These are phyloP conservation scores for Dactylonectria macrodidyma DNA, from an alignment of 2,329 filamentous ascomycete species.

Conservation along the genomic window DNA sequence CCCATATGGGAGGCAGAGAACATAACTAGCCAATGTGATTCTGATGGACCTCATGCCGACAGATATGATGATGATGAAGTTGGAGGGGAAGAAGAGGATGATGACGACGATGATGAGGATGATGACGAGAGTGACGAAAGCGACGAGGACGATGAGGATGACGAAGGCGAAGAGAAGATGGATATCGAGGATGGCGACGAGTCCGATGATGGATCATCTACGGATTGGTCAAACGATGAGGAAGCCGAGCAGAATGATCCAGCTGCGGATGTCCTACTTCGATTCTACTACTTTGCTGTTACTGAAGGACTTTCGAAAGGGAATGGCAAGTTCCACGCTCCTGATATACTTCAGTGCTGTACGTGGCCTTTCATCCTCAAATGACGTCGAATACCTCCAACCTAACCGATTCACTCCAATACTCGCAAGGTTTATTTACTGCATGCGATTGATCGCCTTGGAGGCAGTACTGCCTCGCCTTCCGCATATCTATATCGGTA, in stretches of 20 bases:
- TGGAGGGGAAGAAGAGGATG: background rate
- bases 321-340: constrained; percentile 13
- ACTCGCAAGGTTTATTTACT: constrained; percentile 17
- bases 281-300: constrained; percentile 4
- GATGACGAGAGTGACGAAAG: background rate
- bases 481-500: constrained; percentile 1
- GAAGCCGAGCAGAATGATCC: background rate
- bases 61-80: too few relatives aligned
- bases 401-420: constrained; percentile 8
- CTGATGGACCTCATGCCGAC: too few relatives aligned
- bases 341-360: constrained; percentile 20
- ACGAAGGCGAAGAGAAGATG: too few relatives aligned
- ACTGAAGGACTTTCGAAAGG: constrained; percentile 19
- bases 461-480: background rate
- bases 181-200: background rate
- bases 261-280: constrained; percentile 10
- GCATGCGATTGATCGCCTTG: constrained; percentile 16
- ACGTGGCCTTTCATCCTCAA: background rate
- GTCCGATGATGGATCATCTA: constrained; percentile 1
- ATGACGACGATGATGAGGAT: background rate
- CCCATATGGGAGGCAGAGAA: too few relatives aligned
- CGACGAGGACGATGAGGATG: too few relatives aligned
- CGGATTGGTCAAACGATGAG: background rate
- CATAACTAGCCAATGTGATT: too few relatives aligned
- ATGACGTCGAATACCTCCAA: constrained; percentile 8